Base-by-base conservation (phyloP, 352 stramenopile genomes). In the Phytophthora megakarya region DNA sequence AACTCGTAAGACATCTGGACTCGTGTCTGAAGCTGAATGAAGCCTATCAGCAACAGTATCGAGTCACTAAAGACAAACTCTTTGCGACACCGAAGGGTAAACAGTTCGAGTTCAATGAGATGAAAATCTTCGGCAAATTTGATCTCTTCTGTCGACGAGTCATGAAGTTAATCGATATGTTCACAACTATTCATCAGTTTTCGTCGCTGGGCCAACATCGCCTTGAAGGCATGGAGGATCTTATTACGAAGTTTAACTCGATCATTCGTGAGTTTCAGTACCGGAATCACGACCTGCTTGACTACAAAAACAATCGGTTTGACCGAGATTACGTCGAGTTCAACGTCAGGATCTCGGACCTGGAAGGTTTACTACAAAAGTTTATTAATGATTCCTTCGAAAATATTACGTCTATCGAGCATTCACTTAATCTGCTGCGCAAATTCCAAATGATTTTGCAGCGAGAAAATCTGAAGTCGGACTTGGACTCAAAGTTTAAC, bases 361-460 rank as follows among this genome's bases (percentile, higher is more conserved):
- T 99, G 22, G 97, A 99, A 74, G 87, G 88, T 3, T 64, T 92
- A n/a, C 87, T 99, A 39, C 97, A 99, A 70, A 95, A 98, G 65
- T 99, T 99, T 66, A 99, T 99, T 75, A 98, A 99, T 76, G 91
- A 98, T 63, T 98, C 92, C 13, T 99, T 99, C 64, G 96, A 99
- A 70, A 98, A 98, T 57, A 99, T 99, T 72, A 98, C 96, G 13
- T 98, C 92, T 1, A 99, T 99, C 58, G 96, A 98, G 73, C 94
- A 99, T 61, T 98, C 95, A 26, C 78, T 99, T 10, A 92, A 97
- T 49, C 73, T 99, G 5, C 77, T 99, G 18, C 91, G 96, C 56
- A 99, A 99, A 65, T 99, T 99, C 67, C 96, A 99, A 76, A 95
- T 80, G 7, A 99, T 99, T 50, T 73, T 99, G 42, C 97, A 99